Base-by-base conservation (phyloP, 1,284 basidiomycete species). In the Tetrapyrgos nigripes region DNA sequence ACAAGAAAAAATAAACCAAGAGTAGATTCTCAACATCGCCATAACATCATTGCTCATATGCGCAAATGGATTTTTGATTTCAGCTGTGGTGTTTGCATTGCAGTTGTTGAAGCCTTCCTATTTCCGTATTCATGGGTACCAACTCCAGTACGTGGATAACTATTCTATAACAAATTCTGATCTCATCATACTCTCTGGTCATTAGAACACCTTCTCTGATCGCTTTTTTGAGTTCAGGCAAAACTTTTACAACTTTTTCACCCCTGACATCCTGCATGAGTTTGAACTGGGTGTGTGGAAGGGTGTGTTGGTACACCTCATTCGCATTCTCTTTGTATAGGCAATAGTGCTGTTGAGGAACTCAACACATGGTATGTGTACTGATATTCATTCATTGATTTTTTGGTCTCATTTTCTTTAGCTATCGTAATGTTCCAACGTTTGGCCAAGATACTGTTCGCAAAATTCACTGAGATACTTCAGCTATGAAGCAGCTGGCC, bases 221-320 rank as follows among this genome's bases (percentile, higher is more conserved):
- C n/a, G 21, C 2, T 51, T 57, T 17, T 27, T 28, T 17, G 13
- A 23, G n/a, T 35, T 53, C 33, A 48, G 58, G 6, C 48, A 57
- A 13, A 52, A 62, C 37, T 53, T 50, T 40, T 47, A 37, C 40
- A 17, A 47, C 3, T 63, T 64, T 27, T 46, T 69, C 26, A 52
- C n/a, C n/a, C n/a, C n/a, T 8, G 67, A 69, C 55, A 19, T 66
- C 10, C 59, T 59, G n/a, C 55, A 51, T 45, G 55, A 57, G 35
- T 51, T 64, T 17, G 66, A 69, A 47, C 57, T 68, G 45, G 67
- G 68, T 1, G 65, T 67, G 3, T 71, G 66, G 64, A 66, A 66
- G 45, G 57, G 50, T 24, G 21, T 63, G 11, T 66, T 70, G 33
- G 60, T 40, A 6, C 69, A 70, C 48, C 63, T 69, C 4, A 60